Evolutionary conservation across 2,329 filamentous ascomycete species (phyloP).

Genomic region (Truncatella angustata): DNA sequence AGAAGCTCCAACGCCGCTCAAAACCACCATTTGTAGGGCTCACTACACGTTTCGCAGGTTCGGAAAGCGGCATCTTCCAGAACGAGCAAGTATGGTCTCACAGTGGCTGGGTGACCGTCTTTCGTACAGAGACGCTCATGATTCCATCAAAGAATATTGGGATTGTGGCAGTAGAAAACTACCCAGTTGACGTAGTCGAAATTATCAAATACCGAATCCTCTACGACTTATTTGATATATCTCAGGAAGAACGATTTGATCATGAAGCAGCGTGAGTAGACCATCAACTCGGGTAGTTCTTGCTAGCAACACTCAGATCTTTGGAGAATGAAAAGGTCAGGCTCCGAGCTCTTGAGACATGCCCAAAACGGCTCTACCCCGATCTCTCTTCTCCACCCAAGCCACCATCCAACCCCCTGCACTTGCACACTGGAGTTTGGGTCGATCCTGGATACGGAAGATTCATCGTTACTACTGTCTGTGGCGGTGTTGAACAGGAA

Average conservation of each 20-base stretch:
- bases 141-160: constrained; percentile 31
- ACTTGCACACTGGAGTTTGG: constrained; percentile 12
- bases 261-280: constrained; percentile 12
- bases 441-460: constrained; percentile 14
- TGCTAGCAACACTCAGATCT: background rate
- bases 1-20: constrained; percentile 18
- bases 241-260: constrained; percentile 12
- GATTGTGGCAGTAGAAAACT: constrained; percentile 28
- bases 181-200: constrained; percentile 13
- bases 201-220: constrained; percentile 27
- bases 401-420: constrained; percentile 7
- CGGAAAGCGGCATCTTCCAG: constrained; percentile 22
- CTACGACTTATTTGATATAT: constrained; percentile 23
- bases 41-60: constrained; percentile 28
- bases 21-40: constrained; percentile 17
- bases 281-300: background rate
- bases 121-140: constrained; percentile 29
- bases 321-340: background rate
- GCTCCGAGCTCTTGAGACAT: constrained; percentile 7
- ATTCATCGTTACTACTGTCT: constrained; percentile 5
- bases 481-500: background rate
- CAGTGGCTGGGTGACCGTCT: constrained; percentile 26
- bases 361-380: constrained; percentile 15
- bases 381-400: constrained; percentile 12
- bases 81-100: constrained; percentile 29